Percentiles rank a stretch among this genome's conserved stretches.
phyloP scores from a whole-genome alignment of 2,329 filamentous ascomycete species.

The Cercospora citrullina region DNA sequence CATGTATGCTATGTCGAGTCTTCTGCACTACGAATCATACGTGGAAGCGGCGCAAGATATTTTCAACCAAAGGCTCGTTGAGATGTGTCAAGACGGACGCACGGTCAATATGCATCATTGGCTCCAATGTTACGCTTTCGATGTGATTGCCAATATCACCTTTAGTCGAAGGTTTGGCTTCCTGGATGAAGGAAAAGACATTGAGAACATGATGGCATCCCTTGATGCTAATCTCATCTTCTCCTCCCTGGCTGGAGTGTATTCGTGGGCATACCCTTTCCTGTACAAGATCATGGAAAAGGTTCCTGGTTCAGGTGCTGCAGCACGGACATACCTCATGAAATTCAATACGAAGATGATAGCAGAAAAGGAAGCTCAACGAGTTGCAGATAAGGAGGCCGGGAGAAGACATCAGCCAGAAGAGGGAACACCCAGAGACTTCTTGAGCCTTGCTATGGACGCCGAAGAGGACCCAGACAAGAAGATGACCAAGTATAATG shows the following conservation, averaged over 20 bases:
- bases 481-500: constrained; percentile 25
- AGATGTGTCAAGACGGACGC: constrained; percentile 17
- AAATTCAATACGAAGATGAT: constrained; percentile 19
- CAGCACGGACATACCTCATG: constrained; percentile 20
- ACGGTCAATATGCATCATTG: constrained; percentile 27
- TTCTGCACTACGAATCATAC: constrained; percentile 29
- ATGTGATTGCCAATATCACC: constrained; percentile 44
- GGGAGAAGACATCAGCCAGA: constrained; percentile 18
- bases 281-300: constrained; percentile 22
- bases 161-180: constrained; percentile 41
- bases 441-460: constrained; percentile 25
- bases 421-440: constrained; percentile 19
- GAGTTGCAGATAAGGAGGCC: constrained; percentile 7
- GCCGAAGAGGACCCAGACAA: constrained; percentile 25
- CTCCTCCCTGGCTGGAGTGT: constrained; percentile 20
- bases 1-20: constrained; percentile 30
- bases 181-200: constrained; percentile 41
- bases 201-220: constrained; percentile 27
- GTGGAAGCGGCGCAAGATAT: constrained; percentile 24
- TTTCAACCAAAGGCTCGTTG: constrained; percentile 21
- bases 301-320: constrained; percentile 19
- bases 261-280: constrained; percentile 24
- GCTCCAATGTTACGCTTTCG: constrained; percentile 42
- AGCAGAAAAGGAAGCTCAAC: constrained; percentile 12
- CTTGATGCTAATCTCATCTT: constrained; percentile 20